Conservation (phyloP, 305 asterid genomes). For the Andrographis paniculata region DNA sequence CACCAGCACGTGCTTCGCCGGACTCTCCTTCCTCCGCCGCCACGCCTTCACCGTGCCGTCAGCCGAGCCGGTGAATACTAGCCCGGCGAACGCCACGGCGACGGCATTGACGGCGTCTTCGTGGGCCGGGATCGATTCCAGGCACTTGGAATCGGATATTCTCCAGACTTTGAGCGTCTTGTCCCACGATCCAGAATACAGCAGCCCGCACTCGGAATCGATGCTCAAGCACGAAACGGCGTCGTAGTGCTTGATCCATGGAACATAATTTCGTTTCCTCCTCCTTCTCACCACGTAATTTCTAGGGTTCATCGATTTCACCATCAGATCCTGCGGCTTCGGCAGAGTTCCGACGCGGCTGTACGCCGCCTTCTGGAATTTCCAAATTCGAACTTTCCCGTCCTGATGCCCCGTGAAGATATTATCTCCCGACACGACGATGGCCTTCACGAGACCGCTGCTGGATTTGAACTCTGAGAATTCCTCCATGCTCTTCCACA, state of each 20-base stretch:
- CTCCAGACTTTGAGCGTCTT: conserved; percentile 63
- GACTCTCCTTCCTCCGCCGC: conserved; percentile 36
- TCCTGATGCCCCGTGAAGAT: conserved; percentile 40
- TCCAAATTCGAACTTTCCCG: conserved; percentile 48
- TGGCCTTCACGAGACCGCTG: conserved; percentile 40
- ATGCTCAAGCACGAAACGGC: conserved; percentile 51
- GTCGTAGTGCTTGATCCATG: conserved; percentile 53
- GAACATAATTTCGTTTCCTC: conserved; percentile 25
- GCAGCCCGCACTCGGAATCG: conserved; percentile 27
- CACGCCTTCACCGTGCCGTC: conserved; percentile 68
- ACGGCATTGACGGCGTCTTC: conserved; percentile 53
- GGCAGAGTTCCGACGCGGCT: conserved; percentile 41
- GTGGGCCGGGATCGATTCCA: conserved; percentile 53
- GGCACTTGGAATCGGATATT: conserved; percentile 44
- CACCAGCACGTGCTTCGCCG: conserved; percentile 23
- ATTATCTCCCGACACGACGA: conserved; percentile 24
- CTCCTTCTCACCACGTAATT: conserved; percentile 37
- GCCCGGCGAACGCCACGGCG: conserved; percentile 36
- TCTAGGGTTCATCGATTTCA: conserved; percentile 38
- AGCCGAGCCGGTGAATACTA: conserved; percentile 65
- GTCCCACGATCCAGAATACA: conserved; percentile 72
- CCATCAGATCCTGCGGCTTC: conserved; percentile 32
- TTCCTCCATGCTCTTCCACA: conserved; percentile 28
- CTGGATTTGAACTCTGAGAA: conserved; percentile 32
- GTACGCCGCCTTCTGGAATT: conserved; percentile 18